Evolutionary conservation across 2,329 filamentous ascomycete genomes (phyloP).

Genomic region (Aspergillus sp.): DNA sequence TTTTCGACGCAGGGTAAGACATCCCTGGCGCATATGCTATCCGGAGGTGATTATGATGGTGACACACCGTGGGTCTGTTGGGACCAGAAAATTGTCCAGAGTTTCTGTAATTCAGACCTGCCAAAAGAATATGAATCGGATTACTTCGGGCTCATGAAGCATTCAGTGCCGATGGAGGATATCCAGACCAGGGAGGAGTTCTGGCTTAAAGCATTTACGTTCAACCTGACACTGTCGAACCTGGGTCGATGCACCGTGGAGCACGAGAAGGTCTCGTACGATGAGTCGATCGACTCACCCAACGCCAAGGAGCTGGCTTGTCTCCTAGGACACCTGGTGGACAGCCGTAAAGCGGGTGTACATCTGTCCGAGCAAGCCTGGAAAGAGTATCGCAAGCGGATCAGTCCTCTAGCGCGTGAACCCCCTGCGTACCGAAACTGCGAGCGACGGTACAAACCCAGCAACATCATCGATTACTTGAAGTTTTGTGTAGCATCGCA

Average conservation of each 20-base stretch:
- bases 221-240: constrained; percentile 39
- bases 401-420: constrained; percentile 20
- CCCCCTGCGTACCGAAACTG: constrained; percentile 34
- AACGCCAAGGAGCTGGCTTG: constrained; percentile 32
- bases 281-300: constrained; percentile 34
- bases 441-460: constrained; percentile 12
- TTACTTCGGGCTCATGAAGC: constrained; percentile 42
- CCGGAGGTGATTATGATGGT: constrained; percentile 59
- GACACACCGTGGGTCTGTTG: constrained; percentile 55
- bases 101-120: constrained; percentile 47
- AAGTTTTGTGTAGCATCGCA: constrained; percentile 33
- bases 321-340: constrained; percentile 40
- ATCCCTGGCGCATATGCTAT: constrained; percentile 51
- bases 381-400: constrained; percentile 25
- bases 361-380: constrained; percentile 34
- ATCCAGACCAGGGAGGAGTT: constrained; percentile 33
- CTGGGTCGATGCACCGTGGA: constrained; percentile 47
- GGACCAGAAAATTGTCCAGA: constrained; percentile 45
- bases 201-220: constrained; percentile 39
- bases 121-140: constrained; percentile 30
- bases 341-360: constrained; percentile 39
- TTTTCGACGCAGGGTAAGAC: constrained; percentile 46
- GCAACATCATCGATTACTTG: constrained; percentile 39
- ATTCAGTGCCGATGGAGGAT: constrained; percentile 35
- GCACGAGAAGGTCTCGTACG: constrained; percentile 47